Evolutionary conservation across 1,139 yeast species (phyloP).

Genomic region (Debaryomyces robertsiae): DNA sequence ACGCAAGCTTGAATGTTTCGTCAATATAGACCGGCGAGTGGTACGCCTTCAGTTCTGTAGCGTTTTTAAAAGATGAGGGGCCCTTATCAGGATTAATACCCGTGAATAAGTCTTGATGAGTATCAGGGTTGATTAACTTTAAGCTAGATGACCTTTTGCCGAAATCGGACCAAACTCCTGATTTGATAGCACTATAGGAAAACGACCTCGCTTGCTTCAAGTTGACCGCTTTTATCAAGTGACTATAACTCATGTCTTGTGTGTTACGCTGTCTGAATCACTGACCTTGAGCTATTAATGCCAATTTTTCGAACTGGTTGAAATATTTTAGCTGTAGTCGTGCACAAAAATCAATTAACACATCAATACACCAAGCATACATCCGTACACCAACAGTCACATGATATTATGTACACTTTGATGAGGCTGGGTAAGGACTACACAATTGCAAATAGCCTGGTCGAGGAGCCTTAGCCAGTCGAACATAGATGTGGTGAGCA

Average conservation of each 20-base stretch:
- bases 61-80: constrained; percentile 30
- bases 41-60: constrained; percentile 39
- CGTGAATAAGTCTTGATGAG: constrained; percentile 37
- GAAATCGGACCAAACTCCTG: constrained; percentile 54
- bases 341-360: constrained; percentile 1
- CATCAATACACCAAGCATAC: no score
- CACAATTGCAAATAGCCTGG: no score
- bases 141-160: constrained; percentile 43
- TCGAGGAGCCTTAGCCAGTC: no score
- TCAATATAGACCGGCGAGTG: constrained; percentile 69
- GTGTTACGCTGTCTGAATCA: constrained; percentile 1
- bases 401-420: neutral
- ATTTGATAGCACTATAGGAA: constrained; percentile 12
- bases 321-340: constrained; percentile 6
- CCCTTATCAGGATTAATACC: constrained; percentile 34
- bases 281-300: neutral
- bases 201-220: constrained; percentile 14
- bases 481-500: neutral
- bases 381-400: no score
- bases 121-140: constrained; percentile 31
- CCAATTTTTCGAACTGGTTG: constrained; percentile 3
- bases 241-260: constrained; percentile 7
- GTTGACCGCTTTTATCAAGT: constrained; percentile 7
- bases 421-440: no score
- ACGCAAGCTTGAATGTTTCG: constrained; percentile 71